Percentiles rank a stretch among this genome's conserved stretches.
Evolutionary conservation across 352 stramenopile species (phyloP).

Genomic region (Globisporangium ultimum): DNA sequence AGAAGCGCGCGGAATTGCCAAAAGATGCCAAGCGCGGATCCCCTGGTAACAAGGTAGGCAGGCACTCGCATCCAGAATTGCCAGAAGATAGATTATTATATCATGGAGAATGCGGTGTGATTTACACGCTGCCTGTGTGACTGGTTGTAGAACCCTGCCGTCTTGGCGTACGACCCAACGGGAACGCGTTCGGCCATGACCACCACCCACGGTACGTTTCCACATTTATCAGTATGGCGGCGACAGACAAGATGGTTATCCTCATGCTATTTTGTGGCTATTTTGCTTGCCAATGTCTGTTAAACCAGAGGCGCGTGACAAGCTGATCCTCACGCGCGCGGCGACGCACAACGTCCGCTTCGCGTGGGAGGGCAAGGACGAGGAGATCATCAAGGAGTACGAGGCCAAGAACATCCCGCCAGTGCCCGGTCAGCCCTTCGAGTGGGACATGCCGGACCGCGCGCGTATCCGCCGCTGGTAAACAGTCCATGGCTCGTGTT

Average conservation of each 20-base stretch:
- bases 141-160: conserved; percentile 61
- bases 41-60: conserved; percentile 67
- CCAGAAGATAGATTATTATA: too few relatives aligned
- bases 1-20: conserved; percentile 60
- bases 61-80: too few relatives aligned
- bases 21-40: conserved; percentile 65
- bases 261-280: neutral
- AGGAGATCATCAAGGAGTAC: conserved; percentile 70
- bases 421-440: conserved; percentile 60
- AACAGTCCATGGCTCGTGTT: neutral
- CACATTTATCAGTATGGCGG: neutral
- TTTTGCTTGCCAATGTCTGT: neutral
- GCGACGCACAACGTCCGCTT: conserved; percentile 81
- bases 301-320: conserved; percentile 50
- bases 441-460: conserved; percentile 63
- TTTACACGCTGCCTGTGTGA: neutral
- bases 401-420: conserved; percentile 76
- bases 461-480: conserved; percentile 73
- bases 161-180: conserved; percentile 80
- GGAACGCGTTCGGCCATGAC: conserved; percentile 86
- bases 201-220: conserved; percentile 59
- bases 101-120: neutral
- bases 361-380: conserved; percentile 71
- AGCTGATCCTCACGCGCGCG: conserved; percentile 62
- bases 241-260: neutral